These are phyloP conservation scores for Diaporthe citri DNA, from an alignment of 2,329 filamentous ascomycete genomes.

Conservation along the genomic window DNA sequence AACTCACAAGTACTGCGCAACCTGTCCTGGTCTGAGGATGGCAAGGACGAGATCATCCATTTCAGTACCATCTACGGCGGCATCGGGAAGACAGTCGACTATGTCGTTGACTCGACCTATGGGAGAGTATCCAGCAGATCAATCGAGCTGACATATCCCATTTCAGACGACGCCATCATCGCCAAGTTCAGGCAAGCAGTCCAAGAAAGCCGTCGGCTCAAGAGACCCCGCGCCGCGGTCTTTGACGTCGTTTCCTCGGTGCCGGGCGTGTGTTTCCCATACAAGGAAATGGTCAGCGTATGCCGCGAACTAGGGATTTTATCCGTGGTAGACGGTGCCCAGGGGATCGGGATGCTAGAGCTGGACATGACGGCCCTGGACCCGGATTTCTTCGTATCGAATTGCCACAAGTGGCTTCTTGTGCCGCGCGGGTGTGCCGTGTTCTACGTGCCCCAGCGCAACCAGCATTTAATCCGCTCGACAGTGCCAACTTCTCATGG, in stretches of 20 bases:
- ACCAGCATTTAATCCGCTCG: conserved; percentile 80
- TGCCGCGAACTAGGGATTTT: conserved; percentile 78
- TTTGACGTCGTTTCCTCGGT: conserved; percentile 86
- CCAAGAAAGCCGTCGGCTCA: conserved; percentile 57
- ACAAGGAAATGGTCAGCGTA: conserved; percentile 72
- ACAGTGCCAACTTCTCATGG: conserved; percentile 86
- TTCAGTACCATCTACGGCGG: conserved; percentile 85
- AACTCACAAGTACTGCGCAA: conserved; percentile 73
- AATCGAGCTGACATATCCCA: conserved; percentile 76
- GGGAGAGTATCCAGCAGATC: conserved; percentile 59
- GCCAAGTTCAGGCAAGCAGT: conserved; percentile 71
- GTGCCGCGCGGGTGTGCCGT: conserved; percentile 84
- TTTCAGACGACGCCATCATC: conserved; percentile 77
- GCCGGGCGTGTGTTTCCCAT: conserved; percentile 85
- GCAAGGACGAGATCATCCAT: conserved; percentile 82
- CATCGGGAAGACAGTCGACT: conserved; percentile 80
- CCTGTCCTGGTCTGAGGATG: conserved; percentile 74
- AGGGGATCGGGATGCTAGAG: conserved; percentile 83
- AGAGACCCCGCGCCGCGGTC: conserved; percentile 74
- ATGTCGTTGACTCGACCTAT: conserved; percentile 74
- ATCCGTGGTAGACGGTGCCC: conserved; percentile 86
- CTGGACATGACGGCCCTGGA: conserved; percentile 76
- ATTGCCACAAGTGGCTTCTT: conserved; percentile 93
- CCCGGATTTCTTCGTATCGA: conserved; percentile 88
- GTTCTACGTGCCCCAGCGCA: conserved; percentile 81